A percentile compares a stretch with the other conserved stretches of the same genome.
These are phyloP conservation scores for Paspalum vaginatum DNA, from an alignment of 176 grass and related monocot species.

Conservation along the genomic window DNA sequence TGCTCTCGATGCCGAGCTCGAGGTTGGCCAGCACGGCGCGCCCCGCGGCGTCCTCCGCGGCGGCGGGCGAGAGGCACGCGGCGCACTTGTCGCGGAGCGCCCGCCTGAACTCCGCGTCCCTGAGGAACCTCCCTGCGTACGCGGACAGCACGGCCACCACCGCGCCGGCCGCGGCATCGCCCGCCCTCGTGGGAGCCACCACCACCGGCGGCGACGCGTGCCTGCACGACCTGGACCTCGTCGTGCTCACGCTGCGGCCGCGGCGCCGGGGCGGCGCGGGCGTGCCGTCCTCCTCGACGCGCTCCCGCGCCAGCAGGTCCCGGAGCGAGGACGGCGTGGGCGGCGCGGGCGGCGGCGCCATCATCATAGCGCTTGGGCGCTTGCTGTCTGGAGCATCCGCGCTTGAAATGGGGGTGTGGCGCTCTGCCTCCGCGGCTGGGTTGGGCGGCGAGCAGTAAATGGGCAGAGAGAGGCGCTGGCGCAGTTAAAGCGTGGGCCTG, in stretches of 20 bases:
- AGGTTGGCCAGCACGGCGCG: constrained; percentile 82
- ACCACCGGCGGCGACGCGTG: constrained; percentile 19
- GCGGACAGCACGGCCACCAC: constrained; percentile 76
- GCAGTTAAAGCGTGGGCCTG: neutral
- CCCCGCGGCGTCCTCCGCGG: constrained; percentile 4
- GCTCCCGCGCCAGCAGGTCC: constrained; percentile 69
- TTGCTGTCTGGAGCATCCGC: constrained; percentile 27
- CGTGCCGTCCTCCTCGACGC: constrained; percentile 6
- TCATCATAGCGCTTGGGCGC: constrained; percentile 42
- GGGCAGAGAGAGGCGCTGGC: neutral
- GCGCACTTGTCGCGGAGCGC: constrained; percentile 72
- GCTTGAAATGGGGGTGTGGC: no score
- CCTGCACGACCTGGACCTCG: constrained; percentile 43
- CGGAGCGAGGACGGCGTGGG: constrained; percentile 57
- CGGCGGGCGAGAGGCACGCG: constrained; percentile 47
- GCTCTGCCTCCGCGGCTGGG: neutral
- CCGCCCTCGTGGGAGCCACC: neutral
- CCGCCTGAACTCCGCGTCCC: constrained; percentile 63
- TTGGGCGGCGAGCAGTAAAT: constrained; percentile 21
- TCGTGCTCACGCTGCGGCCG: constrained; percentile 1
- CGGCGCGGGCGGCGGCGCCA: neutral
- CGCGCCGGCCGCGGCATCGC: neutral
- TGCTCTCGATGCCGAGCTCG: constrained; percentile 90
- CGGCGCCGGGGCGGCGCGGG: neutral
- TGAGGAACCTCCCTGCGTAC: constrained; percentile 77